Percentiles rank a stretch among this genome's conserved stretches.
Conservation (phyloP, 1,284 basidiomycete genomes). For the Porogramme epimiltina region DNA sequence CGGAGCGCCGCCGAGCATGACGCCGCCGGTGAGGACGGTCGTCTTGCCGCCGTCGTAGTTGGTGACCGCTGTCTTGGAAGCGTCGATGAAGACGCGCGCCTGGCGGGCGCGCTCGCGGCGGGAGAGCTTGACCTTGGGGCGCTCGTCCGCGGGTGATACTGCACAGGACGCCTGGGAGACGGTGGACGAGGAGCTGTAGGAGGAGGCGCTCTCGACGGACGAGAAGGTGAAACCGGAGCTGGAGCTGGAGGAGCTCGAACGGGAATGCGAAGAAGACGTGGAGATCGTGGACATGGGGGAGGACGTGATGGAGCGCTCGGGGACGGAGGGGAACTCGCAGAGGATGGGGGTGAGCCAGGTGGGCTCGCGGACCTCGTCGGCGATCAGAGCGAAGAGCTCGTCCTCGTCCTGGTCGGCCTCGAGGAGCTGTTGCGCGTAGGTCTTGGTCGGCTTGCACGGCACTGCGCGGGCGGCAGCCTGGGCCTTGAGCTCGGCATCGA, state of each 20-base stretch:
- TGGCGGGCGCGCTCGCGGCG: slow-evolving; percentile 68
- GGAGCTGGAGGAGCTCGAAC: slow-evolving; percentile 75
- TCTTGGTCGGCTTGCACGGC: slow-evolving; percentile 43
- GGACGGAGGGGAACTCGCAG: slow-evolving; percentile 51
- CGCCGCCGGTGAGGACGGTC: slow-evolving; percentile 80
- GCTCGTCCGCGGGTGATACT: slow-evolving; percentile 30
- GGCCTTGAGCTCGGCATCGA: slow-evolving; percentile 34
- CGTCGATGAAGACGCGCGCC: slow-evolving; percentile 70
- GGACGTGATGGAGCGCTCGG: slow-evolving; percentile 44
- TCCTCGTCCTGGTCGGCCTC: slow-evolving; percentile 69
- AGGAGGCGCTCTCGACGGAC: slow-evolving; percentile 39
- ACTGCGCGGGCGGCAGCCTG: slow-evolving; percentile 25
- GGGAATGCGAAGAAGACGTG: slow-evolving; percentile 61
- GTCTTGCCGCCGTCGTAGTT: slow-evolving; percentile 85
- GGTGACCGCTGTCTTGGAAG: slow-evolving; percentile 72
- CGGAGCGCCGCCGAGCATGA: slow-evolving; percentile 69
- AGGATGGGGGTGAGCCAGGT: slow-evolving; percentile 68
- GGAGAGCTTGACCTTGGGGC: slow-evolving; percentile 49
- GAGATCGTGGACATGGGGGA: slow-evolving; percentile 56
- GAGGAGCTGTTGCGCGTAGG: slow-evolving; percentile 69
- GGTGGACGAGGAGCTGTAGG: slow-evolving; percentile 44
- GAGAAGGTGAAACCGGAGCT: slow-evolving; percentile 64
- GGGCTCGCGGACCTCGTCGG: slow-evolving; percentile 65
- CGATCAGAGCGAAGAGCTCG: slow-evolving; percentile 72
- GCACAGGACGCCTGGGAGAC: slow-evolving; percentile 35